Conservation (phyloP, 192 early-diverging fungal genomes). For the Coemansia sp. region DNA sequence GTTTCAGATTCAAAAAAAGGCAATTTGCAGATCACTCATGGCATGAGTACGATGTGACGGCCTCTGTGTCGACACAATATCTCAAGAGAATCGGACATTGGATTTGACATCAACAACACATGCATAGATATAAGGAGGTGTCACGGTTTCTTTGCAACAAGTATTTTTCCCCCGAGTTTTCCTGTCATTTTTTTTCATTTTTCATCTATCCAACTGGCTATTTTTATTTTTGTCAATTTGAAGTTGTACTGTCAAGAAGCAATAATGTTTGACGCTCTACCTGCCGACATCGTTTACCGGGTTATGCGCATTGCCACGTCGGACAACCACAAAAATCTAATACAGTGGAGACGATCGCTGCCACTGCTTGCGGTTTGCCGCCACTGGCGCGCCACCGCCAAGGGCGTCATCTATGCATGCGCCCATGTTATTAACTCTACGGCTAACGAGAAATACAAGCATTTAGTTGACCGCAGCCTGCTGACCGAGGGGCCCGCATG, state of each 20-base stretch:
- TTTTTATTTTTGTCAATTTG: too few relatives aligned
- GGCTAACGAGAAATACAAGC: background rate
- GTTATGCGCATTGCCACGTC: background rate
- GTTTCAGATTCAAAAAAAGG: too few relatives aligned
- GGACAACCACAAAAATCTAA: background rate
- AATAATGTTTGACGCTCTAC: background rate
- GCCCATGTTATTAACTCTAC: background rate
- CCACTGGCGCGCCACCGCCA: background rate
- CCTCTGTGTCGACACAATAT: too few relatives aligned
- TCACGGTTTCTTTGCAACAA: too few relatives aligned
- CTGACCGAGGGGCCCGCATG: background rate
- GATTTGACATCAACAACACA: too few relatives aligned
- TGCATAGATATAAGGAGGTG: too few relatives aligned
- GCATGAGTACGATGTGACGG: too few relatives aligned
- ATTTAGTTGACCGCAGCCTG: constrained; percentile 1
- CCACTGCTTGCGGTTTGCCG: background rate
- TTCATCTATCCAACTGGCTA: too few relatives aligned
- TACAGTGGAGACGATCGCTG: background rate
- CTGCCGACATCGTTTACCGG: background rate
- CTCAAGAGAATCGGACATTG: too few relatives aligned
- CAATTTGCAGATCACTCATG: too few relatives aligned
- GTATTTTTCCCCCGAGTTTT: too few relatives aligned
- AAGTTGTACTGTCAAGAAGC: too few relatives aligned
- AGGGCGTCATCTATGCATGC: background rate
- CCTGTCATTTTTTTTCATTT: background rate